Evolutionary conservation across 2,329 filamentous ascomycete genomes (phyloP).

Genomic region (Coleophoma crateriformis): DNA sequence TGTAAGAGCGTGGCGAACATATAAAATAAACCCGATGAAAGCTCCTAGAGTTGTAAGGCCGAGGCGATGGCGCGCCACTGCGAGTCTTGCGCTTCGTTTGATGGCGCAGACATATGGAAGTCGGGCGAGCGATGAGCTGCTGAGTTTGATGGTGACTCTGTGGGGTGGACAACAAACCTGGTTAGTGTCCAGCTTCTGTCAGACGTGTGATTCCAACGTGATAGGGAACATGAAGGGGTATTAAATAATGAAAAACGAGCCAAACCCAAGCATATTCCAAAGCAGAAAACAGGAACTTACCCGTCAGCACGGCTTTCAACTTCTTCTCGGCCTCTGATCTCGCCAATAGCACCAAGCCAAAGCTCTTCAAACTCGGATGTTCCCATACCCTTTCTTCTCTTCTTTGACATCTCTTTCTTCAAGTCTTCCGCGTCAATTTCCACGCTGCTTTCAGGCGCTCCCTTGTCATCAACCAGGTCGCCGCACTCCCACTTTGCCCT

Average conservation of each 20-base stretch:
- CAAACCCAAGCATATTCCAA: slow-evolving; percentile 1
- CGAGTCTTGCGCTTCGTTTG: slow-evolving; percentile 71
- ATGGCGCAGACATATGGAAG: slow-evolving; percentile 80
- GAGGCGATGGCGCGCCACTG: slow-evolving; percentile 83
- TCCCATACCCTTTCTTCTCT: slow-evolving; percentile 76
- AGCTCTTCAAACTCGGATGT: slow-evolving; percentile 90
- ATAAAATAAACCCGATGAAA: slow-evolving; percentile 45
- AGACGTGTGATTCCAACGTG: slow-evolving; percentile 39
- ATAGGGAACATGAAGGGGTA: slow-evolving; percentile 11
- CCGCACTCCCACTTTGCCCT: slow-evolving; percentile 90
- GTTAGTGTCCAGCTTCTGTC: slow-evolving; percentile 66
- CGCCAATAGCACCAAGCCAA: slow-evolving; percentile 68
- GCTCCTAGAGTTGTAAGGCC: slow-evolving; percentile 64
- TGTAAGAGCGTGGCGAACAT: slow-evolving; percentile 59
- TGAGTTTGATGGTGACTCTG: slow-evolving; percentile 69
- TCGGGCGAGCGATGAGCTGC: slow-evolving; percentile 84
- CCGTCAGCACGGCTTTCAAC: slow-evolving; percentile 42
- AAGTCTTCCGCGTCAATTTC: slow-evolving; percentile 66
- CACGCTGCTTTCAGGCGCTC: slow-evolving; percentile 49
- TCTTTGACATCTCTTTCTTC: slow-evolving; percentile 69
- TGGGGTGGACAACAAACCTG: slow-evolving; percentile 68
- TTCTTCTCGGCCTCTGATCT: slow-evolving; percentile 60
- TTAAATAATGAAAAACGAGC: slow-evolving; percentile 14
- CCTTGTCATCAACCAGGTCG: slow-evolving; percentile 57
- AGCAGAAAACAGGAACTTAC: slow-evolving; percentile 39